Conservation (phyloP, 2,329 filamentous ascomycete species). For the Paraconiothyrium brasiliense region DNA sequence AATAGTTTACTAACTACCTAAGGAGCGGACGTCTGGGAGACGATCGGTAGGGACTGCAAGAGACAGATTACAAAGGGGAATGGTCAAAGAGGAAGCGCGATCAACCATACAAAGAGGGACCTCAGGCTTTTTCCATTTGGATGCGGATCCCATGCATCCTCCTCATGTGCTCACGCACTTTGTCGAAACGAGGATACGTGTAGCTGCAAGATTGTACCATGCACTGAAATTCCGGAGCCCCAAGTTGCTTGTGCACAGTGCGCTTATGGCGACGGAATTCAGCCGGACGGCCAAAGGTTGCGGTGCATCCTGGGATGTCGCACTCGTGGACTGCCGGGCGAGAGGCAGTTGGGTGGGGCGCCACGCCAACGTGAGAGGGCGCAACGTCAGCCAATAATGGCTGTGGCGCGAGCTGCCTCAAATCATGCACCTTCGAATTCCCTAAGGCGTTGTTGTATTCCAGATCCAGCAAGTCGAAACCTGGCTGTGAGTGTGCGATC, state of each 20-base stretch:
- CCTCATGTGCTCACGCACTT: slow-evolving; percentile 17
- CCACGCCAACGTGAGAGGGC: not conserved
- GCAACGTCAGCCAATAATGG: not conserved
- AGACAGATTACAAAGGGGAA: not conserved
- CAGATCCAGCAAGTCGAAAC: not conserved
- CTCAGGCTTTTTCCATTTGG: not conserved
- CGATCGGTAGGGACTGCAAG: not conserved
- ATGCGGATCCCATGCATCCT: slow-evolving; percentile 16
- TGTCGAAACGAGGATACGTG: slow-evolving; percentile 16
- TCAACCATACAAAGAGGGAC: not conserved
- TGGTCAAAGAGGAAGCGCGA: not conserved
- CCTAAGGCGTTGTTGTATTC: not conserved
- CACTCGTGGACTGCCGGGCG: not conserved
- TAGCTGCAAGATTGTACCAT: slow-evolving; percentile 14
- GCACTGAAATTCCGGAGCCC: not conserved
- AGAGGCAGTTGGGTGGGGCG: not conserved
- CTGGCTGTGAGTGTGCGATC: not conserved
- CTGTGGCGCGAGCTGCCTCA: not conserved
- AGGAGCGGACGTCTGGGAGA: not conserved
- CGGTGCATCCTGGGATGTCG: slow-evolving; percentile 2
- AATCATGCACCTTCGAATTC: not conserved
- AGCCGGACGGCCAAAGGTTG: slow-evolving; percentile 13
- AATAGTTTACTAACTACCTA: slow-evolving; percentile 4
- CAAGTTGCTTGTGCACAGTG: slow-evolving; percentile 2
- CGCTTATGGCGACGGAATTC: slow-evolving; percentile 18